Evolutionary conservation across 306 rosid species (phyloP), one percentile per base, ranked within the genome.

Genomic region (Fagus crenata): DNA sequence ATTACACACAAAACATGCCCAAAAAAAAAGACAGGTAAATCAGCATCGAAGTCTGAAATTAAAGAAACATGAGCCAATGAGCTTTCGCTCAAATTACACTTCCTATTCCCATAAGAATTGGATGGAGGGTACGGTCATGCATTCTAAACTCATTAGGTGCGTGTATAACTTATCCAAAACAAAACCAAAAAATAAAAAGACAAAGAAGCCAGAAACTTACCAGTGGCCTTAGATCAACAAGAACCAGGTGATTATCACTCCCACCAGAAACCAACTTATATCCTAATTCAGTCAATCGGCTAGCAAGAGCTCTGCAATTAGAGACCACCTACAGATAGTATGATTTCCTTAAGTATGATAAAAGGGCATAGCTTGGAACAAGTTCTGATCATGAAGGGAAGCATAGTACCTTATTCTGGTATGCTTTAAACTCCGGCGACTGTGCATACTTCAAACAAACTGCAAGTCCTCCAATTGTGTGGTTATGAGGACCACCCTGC

Each of bases 401-500:
- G 72, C 41, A 37, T 9, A 12, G 78, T 79, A 92, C 98, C 94
- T 89, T 80, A 46, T 90, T 90, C 82, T 94, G 98, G 81, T 92
- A 94, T 84, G 42, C 87, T 84, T 89, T 90, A 80, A 92, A 94
- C 74, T 90, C 95, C 32, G 83, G 87, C 31, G 95, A 85, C 67
- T 85, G 93, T 1, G 97, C 98, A 75, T 89, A 75, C 84, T 90
- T 87, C 85, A 94, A 84, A 88, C 93, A 89, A 64, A 92, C 97
- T 6, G 98, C 92, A 64, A 94, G 95, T 71, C 98, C 98, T n/a
- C 96, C 98, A 77, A 94, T 94, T 68, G 96, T 94, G 89, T 94
- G 94, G 82, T 94, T 94, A 82, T 92, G 98, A 77, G 98, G 98
- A 85, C 98, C 98, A 71, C 98, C 98, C 98, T 94, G 84, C 75